A percentile compares a stretch with the other conserved stretches of the same genome.
Evolutionary conservation across 106 monocot genomes (phyloP).

Genomic region (Vanilla planifolia): DNA sequence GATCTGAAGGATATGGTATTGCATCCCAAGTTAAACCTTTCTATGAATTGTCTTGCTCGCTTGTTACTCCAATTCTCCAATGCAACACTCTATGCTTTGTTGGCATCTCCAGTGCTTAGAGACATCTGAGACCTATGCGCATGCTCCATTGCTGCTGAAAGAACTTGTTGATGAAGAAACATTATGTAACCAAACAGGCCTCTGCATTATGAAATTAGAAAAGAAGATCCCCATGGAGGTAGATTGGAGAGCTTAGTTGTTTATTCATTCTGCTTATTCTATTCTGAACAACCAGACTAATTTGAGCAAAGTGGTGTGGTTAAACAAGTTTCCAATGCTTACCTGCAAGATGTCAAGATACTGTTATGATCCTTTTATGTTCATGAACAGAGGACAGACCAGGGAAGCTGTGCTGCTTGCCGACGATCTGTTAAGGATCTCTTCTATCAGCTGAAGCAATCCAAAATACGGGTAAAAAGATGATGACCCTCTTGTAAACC

Average conservation of each 20-base stretch:
- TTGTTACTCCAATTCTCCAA: too few relatives aligned
- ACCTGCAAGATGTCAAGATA: too few relatives aligned
- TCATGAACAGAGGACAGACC: not conserved
- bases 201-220: constrained; percentile 1
- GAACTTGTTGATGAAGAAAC: constrained; percentile 6
- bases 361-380: not conserved
- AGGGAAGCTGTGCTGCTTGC: constrained; percentile 2
- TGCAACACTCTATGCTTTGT: too few relatives aligned
- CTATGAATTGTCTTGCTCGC: too few relatives aligned
- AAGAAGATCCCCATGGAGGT: too few relatives aligned
- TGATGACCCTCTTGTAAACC: too few relatives aligned
- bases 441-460: constrained; percentile 10
- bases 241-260: too few relatives aligned
- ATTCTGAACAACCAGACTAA: too few relatives aligned
- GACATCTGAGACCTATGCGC: constrained; percentile 2
- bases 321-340: too few relatives aligned
- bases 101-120: constrained; percentile 10
- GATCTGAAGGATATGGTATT: constrained; percentile 1
- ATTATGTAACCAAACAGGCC: constrained; percentile 2
- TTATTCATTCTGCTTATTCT: too few relatives aligned
- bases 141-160: not conserved
- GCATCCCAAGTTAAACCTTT: not conserved
- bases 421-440: constrained; percentile 4
- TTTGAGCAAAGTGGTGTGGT: too few relatives aligned
- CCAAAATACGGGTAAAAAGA: constrained; percentile 4